Evolutionary conservation across 208 protist genomes (phyloP).

Genomic region (Paratrypanosoma confusum): DNA sequence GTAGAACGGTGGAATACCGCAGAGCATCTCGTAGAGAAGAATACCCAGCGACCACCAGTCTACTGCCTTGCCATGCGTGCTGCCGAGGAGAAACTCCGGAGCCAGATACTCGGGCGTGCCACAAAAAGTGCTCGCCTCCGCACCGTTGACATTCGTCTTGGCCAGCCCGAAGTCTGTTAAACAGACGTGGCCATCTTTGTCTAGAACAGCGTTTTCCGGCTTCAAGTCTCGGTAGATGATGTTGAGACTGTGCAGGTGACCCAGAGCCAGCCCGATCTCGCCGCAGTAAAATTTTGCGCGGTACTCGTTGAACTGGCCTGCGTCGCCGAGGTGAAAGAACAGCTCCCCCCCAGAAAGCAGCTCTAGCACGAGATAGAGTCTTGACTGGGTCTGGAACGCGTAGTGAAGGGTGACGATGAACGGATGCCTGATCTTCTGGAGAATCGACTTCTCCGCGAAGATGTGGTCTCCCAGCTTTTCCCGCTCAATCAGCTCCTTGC

Average conservation of each 20-base stretch:
- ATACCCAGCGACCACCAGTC: conserved; percentile 98
- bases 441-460: conserved; percentile 80
- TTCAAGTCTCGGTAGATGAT: conserved; percentile 92
- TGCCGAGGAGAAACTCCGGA: conserved; percentile 87
- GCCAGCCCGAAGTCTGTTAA: conserved; percentile 88
- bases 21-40: conserved; percentile 94
- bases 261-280: conserved; percentile 82
- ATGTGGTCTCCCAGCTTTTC: conserved; percentile 65
- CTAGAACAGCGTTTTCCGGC: conserved; percentile 85
- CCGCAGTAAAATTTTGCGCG: conserved; percentile 87
- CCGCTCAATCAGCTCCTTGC: conserved; percentile 46
- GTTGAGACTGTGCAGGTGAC: conserved; percentile 84
- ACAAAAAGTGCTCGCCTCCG: conserved; percentile 69
- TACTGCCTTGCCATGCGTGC: conserved; percentile 88
- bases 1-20: conserved; percentile 91
- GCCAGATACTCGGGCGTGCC: conserved; percentile 88
- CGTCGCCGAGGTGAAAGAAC: conserved; percentile 69
- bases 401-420: conserved; percentile 94
- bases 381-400: conserved; percentile 90
- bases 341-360: conserved; percentile 87
- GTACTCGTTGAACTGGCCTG: conserved; percentile 48
- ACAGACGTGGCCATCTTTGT: conserved; percentile 74
- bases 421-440: conserved; percentile 88
- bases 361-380: conserved; percentile 90
- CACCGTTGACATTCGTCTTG: conserved; percentile 50